A percentile compares a stretch with the other conserved stretches of the same genome.
Evolutionary conservation across 2,329 filamentous ascomycete species (phyloP).

Genomic region (Gremmenia infestans): DNA sequence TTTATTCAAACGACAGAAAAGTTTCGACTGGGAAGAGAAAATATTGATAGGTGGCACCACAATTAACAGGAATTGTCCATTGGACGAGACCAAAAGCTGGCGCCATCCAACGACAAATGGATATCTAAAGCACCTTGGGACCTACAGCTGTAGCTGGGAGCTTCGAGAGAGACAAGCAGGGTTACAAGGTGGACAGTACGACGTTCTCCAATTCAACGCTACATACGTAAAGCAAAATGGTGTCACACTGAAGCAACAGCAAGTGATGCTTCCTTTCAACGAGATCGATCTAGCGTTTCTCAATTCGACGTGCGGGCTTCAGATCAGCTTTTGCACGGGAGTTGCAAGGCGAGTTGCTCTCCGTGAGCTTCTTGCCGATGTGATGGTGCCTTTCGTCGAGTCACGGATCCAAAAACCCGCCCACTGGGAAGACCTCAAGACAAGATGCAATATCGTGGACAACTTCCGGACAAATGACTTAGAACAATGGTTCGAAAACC

Average conservation of each 20-base stretch:
- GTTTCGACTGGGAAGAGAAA: conserved; percentile 4
- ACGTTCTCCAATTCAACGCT: not conserved
- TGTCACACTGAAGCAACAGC: conserved; percentile 3
- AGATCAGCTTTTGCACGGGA: conserved; percentile 25
- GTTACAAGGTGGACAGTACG: conserved; percentile 1
- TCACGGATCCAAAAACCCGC: not conserved
- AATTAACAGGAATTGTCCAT: not conserved
- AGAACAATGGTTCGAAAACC: conserved; percentile 5
- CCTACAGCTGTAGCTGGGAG: conserved; percentile 2
- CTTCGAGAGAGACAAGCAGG: conserved; percentile 2
- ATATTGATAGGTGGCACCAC: conserved; percentile 1
- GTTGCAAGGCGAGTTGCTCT: conserved; percentile 19
- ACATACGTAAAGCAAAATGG: conserved; percentile 1
- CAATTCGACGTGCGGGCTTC: conserved; percentile 15
- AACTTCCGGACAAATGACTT: not conserved
- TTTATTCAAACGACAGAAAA: not conserved
- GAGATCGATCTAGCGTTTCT: conserved; percentile 5
- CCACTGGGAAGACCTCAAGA: conserved; percentile 3
- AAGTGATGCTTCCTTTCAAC: conserved; percentile 3
- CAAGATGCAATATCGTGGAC: conserved; percentile 1
- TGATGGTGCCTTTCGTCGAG: conserved; percentile 6
- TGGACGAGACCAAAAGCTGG: conserved; percentile 2
- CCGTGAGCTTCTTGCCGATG: conserved; percentile 16
- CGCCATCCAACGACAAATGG: not conserved
- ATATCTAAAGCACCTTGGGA: conserved; percentile 6